Percentiles rank a stretch among this genome's conserved stretches.
Conservation (phyloP, 2,329 filamentous ascomycete genomes). For the Dactylellina drechsleri region DNA sequence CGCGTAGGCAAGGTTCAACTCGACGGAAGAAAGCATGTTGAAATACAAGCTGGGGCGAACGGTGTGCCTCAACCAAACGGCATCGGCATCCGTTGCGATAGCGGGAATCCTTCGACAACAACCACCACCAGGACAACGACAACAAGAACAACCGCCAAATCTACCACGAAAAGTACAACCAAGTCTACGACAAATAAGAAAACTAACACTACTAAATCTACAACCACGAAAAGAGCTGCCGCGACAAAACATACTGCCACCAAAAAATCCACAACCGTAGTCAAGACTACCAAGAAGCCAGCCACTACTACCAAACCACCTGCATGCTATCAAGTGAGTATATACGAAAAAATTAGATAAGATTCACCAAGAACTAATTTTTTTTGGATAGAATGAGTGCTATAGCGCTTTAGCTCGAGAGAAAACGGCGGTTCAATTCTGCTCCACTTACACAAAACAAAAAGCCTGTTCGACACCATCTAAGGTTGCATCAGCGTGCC, state of each 20-base stretch:
- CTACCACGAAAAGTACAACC: slow-evolving; percentile 4
- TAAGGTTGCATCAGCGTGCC: too few relatives aligned
- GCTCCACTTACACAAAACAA: too few relatives aligned
- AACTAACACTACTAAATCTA: neutral
- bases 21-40: slow-evolving; percentile 58
- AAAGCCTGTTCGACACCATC: too few relatives aligned
- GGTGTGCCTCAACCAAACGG: slow-evolving; percentile 28
- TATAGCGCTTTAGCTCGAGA: too few relatives aligned
- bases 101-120: neutral
- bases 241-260: neutral
- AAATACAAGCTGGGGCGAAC: slow-evolving; percentile 55
- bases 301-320: too few relatives aligned
- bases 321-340: too few relatives aligned
- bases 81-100: neutral
- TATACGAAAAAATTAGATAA: too few relatives aligned
- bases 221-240: neutral
- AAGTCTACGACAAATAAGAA: neutral
- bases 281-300: neutral
- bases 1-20: slow-evolving; percentile 67
- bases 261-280: neutral
- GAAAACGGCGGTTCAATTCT: too few relatives aligned
- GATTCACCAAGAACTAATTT: too few relatives aligned
- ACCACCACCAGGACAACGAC: slow-evolving; percentile 1
- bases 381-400: too few relatives aligned
- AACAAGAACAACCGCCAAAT: neutral